These are phyloP conservation scores for Verticillium klebahnii DNA, from an alignment of 2,329 filamentous ascomycete genomes.

Conservation along the genomic window DNA sequence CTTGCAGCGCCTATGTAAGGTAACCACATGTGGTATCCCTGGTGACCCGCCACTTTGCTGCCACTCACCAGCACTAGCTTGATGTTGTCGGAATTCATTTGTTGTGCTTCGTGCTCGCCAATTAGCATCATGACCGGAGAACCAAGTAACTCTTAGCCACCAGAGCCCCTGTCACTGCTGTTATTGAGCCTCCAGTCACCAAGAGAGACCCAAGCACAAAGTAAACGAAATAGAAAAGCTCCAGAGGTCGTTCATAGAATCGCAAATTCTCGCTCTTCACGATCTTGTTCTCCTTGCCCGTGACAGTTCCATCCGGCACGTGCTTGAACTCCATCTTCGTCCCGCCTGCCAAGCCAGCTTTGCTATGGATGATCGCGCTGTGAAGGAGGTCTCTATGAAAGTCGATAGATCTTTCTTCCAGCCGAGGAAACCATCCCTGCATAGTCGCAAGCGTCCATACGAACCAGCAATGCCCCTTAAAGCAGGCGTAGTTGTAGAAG, in stretches of 20 bases:
- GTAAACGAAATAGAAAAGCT: constrained; percentile 17
- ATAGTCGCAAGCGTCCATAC: constrained; percentile 19
- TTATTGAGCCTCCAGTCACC: not conserved
- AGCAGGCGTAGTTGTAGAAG: constrained; percentile 20
- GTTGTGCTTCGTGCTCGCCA: too few relatives aligned
- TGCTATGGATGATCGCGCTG: constrained; percentile 20
- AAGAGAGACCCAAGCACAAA: constrained; percentile 14
- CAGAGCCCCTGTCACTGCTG: too few relatives aligned
- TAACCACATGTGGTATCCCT: too few relatives aligned
- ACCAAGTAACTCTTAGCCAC: too few relatives aligned
- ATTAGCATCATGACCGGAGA: too few relatives aligned
- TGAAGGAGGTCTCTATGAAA: constrained; percentile 21
- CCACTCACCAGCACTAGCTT: too few relatives aligned
- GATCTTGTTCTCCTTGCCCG: constrained; percentile 16
- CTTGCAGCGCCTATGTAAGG: too few relatives aligned
- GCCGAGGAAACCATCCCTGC: constrained; percentile 18
- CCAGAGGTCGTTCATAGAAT: constrained; percentile 17
- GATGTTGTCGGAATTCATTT: too few relatives aligned
- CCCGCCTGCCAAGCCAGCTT: constrained; percentile 17
- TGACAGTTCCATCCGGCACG: constrained; percentile 18
- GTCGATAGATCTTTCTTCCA: constrained; percentile 19
- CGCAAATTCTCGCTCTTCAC: constrained; percentile 6
- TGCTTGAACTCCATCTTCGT: constrained; percentile 29
- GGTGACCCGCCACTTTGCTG: too few relatives aligned
- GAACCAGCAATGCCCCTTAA: constrained; percentile 25